These are phyloP conservation scores for Mycena leptocephala DNA, from an alignment of 768 basidiomycete genomes.

Conservation along the genomic window DNA sequence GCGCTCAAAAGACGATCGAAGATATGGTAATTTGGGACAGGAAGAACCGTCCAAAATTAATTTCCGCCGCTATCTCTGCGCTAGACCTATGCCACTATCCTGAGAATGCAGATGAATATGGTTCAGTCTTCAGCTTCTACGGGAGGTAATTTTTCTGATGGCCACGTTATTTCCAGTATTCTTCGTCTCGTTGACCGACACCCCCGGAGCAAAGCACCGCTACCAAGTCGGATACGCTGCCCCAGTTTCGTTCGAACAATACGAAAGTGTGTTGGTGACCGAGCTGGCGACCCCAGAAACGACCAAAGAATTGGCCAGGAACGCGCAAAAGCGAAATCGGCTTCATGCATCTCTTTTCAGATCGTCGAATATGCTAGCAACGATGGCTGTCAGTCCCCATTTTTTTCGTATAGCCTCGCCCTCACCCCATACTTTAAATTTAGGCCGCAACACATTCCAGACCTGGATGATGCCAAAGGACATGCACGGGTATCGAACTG, in stretches of 20 bases:
- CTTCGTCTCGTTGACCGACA: conserved; percentile 27
- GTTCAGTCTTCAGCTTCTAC: conserved; percentile 8
- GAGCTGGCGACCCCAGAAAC: conserved; percentile 26
- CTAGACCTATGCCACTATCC: conserved; percentile 36
- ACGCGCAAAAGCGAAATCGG: conserved; percentile 27
- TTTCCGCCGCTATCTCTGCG: conserved; percentile 36
- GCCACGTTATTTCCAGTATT: conserved; percentile 25
- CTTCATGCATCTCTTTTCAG: conserved; percentile 35
- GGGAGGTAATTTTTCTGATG: conserved; percentile 4
- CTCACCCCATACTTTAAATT: conserved; percentile 10
- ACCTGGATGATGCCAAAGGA: conserved; percentile 38
- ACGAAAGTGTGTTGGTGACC: conserved; percentile 18
- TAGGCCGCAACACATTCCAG: conserved; percentile 35
- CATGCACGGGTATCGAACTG: conserved; percentile 30
- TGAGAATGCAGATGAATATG: conserved; percentile 37
- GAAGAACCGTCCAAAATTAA: conserved; percentile 33
- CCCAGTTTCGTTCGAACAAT: conserved; percentile 30
- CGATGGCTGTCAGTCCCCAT: conserved; percentile 26
- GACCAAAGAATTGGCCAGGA: conserved; percentile 37
- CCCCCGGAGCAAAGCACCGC: conserved; percentile 33
- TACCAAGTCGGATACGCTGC: conserved; percentile 19
- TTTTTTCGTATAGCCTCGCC: background rate
- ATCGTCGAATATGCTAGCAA: conserved; percentile 28
- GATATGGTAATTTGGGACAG: conserved; percentile 37
- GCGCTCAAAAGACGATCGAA: conserved; percentile 29